Percentiles rank a stretch among this genome's conserved stretches.
These are phyloP conservation scores for Colletotrichum cuscutae DNA, from an alignment of 2,329 filamentous ascomycete genomes.

Conservation along the genomic window DNA sequence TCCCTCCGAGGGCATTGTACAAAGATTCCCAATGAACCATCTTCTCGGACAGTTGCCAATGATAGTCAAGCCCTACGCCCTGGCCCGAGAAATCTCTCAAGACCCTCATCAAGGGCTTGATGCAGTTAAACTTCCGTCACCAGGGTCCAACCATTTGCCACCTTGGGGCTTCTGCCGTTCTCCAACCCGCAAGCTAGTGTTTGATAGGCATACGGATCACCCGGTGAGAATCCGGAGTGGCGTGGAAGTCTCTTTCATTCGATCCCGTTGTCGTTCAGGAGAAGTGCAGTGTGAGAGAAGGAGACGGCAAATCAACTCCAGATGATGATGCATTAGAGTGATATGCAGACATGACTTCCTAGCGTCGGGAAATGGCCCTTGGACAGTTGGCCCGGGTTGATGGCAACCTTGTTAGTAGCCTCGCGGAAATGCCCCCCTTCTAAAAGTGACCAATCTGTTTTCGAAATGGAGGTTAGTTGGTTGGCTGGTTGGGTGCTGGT, in stretches of 20 bases:
- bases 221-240: conserved; percentile 30
- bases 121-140: conserved; percentile 15
- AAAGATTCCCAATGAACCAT: not conserved
- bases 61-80: not conserved
- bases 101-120: conserved; percentile 8
- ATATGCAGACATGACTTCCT: not conserved
- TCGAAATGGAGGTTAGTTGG: not conserved
- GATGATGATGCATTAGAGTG: not conserved
- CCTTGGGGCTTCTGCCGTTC: not conserved
- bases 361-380: not conserved
- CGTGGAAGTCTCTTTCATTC: not conserved
- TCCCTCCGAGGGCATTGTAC: not conserved
- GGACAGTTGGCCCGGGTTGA: not conserved
- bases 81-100: not conserved
- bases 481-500: not conserved
- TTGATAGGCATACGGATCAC: conserved; percentile 14
- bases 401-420: not conserved
- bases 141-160: conserved; percentile 21
- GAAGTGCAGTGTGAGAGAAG: conserved; percentile 6
- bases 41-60: conserved; percentile 5
- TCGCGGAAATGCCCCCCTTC: not conserved
- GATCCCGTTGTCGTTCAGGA: not conserved
- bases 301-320: not conserved
- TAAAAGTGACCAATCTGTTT: not conserved
- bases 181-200: conserved; percentile 9